phyloP scores from a whole-genome alignment of 176 grass and related monocot species.

The Tillandsia leiboldiana region DNA sequence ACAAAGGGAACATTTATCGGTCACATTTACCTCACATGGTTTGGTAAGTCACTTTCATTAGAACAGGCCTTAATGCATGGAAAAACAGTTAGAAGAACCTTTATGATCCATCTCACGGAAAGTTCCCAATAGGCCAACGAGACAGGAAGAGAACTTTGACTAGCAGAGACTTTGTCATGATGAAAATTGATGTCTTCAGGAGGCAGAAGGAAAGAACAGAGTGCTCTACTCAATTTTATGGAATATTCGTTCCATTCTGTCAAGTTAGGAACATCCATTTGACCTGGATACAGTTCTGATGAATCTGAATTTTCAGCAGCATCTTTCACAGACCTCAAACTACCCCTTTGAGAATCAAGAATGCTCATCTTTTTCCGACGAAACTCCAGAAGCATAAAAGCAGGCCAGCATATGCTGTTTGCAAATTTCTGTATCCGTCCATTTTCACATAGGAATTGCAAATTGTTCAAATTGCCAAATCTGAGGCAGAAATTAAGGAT shows the following conservation, averaged over 20 bases:
- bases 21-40: conserved; percentile 60
- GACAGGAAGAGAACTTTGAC: conserved; percentile 49
- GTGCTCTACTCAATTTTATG: conserved; percentile 53
- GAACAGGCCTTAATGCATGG: conserved; percentile 88
- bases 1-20: not conserved
- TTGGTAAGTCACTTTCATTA: conserved; percentile 62
- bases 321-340: conserved; percentile 20
- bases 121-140: conserved; percentile 91
- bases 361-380: conserved; percentile 19
- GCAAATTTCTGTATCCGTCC: conserved; percentile 81
- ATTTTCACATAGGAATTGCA: conserved; percentile 77
- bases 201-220: conserved; percentile 76
- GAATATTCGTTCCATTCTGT: conserved; percentile 71
- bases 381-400: conserved; percentile 67
- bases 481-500: conserved; percentile 59
- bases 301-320: conserved; percentile 1
- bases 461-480: conserved; percentile 65
- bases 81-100: conserved; percentile 84
- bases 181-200: conserved; percentile 44
- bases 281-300: conserved; percentile 26
- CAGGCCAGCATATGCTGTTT: conserved; percentile 82
- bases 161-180: conserved; percentile 33
- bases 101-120: conserved; percentile 84
- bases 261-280: conserved; percentile 38
- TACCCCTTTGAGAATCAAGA: conserved; percentile 18